Conservation (phyloP, 2,329 filamentous ascomycete species). For the Ophiostoma tasmaniense region DNA sequence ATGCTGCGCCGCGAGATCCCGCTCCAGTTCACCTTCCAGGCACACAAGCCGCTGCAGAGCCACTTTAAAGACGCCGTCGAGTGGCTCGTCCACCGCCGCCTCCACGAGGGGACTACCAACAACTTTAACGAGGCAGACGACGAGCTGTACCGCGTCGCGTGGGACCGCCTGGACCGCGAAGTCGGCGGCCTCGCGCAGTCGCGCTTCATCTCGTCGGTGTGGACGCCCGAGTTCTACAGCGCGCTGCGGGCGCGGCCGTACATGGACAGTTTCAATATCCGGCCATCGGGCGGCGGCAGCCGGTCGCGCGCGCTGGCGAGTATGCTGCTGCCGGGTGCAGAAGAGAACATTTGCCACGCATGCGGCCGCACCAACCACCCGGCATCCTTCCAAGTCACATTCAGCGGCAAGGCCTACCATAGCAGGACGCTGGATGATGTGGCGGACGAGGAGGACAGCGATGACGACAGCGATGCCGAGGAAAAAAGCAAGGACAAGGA, state of each 20-base stretch:
- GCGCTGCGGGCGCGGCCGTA: constrained; percentile 58
- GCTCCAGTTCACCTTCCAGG: constrained; percentile 58
- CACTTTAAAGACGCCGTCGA: constrained; percentile 67
- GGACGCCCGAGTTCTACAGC: constrained; percentile 58
- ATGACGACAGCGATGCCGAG: constrained; percentile 21
- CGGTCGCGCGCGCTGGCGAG: background rate
- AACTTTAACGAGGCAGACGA: constrained; percentile 51
- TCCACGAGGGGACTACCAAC: constrained; percentile 38
- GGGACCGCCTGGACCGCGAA: constrained; percentile 64
- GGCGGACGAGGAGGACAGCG: constrained; percentile 28
- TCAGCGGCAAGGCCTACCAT: constrained; percentile 59
- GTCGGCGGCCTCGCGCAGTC: constrained; percentile 58
- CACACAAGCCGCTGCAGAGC: constrained; percentile 59
- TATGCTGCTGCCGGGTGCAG: constrained; percentile 3
- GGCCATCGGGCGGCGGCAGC: constrained; percentile 23
- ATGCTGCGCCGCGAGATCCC: constrained; percentile 44
- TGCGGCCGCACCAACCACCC: constrained; percentile 63
- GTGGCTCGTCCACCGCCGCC: constrained; percentile 72
- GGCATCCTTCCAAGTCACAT: constrained; percentile 54
- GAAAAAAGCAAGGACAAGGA: constrained; percentile 27
- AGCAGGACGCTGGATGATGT: constrained; percentile 58
- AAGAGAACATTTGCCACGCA: constrained; percentile 51
- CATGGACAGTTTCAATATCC: constrained; percentile 41
- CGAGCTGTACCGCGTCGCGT: constrained; percentile 58
- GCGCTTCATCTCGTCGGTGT: constrained; percentile 63